These are phyloP conservation scores for Agapanthus africanus DNA, from an alignment of 106 monocot species.

Conservation along the genomic window DNA sequence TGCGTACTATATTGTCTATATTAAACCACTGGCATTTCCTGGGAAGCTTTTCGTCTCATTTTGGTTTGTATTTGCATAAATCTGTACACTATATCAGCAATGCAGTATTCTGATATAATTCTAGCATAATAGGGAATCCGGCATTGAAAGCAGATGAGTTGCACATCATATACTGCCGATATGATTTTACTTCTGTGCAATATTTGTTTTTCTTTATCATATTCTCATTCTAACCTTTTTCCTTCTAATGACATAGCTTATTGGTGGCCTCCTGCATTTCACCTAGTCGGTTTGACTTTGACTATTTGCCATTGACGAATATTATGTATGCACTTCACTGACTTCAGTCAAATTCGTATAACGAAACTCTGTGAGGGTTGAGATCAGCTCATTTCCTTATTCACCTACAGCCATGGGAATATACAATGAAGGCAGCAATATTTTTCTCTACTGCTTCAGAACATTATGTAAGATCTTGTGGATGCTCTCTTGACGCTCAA, in stretches of 20 bases:
- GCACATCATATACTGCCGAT: neutral
- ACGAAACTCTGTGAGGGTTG: too few species aligned
- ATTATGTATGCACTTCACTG: too few species aligned
- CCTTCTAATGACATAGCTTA: too few species aligned
- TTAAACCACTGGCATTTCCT: neutral
- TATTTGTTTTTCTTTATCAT: neutral
- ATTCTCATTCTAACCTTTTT: neutral
- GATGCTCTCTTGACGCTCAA: neutral
- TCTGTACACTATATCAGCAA: too few species aligned
- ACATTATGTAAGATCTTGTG: neutral
- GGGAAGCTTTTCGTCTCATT: neutral
- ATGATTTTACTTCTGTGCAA: neutral
- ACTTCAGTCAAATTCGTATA: too few species aligned
- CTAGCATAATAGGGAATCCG: neutral
- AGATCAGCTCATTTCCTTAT: too few species aligned
- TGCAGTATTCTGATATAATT: neutral
- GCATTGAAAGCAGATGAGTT: neutral
- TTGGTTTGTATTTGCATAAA: neutral
- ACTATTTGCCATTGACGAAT: too few species aligned
- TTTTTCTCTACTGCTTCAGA: neutral
- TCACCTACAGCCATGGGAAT: neutral
- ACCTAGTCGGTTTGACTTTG: too few species aligned
- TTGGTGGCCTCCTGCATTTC: too few species aligned
- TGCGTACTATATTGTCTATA: too few species aligned
- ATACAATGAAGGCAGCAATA: neutral